These are phyloP conservation scores for Pelargonium nanum DNA, from an alignment of 345 rosid genomes.

Conservation along the genomic window DNA sequence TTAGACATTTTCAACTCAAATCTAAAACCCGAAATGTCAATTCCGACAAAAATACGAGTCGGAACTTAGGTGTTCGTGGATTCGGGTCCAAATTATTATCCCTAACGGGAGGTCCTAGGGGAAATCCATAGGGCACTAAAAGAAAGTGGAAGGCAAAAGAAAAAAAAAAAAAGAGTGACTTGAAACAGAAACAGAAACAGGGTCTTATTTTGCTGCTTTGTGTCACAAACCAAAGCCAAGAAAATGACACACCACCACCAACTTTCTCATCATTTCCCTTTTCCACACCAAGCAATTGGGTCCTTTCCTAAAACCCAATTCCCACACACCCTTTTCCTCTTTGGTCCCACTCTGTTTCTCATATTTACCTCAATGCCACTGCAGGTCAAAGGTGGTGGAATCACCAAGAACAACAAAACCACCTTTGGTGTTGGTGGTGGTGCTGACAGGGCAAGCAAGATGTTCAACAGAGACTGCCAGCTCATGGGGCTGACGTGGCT, in stretches of 20 bases:
- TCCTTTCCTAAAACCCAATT: neutral
- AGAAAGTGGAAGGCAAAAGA: no score
- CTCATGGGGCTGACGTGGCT: constrained; percentile 99
- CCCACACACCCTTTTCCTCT: neutral
- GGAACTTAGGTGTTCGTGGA: no score
- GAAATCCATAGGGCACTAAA: no score
- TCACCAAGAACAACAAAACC: constrained; percentile 37
- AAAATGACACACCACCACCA: neutral
- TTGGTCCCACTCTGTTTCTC: no score
- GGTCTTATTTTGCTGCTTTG: neutral
- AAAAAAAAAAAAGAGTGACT: neutral
- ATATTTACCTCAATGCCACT: neutral
- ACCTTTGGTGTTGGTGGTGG: constrained; percentile 17
- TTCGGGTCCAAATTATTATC: no score
- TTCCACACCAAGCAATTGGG: neutral
- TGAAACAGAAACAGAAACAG: neutral
- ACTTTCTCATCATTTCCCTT: neutral
- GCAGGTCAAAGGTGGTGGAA: constrained; percentile 73
- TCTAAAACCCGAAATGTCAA: no score
- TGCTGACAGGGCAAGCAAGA: constrained; percentile 57
- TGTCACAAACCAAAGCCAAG: neutral
- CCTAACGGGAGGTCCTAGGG: no score
- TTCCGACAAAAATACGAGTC: no score
- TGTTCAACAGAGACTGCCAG: constrained; percentile 89
- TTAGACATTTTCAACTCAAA: no score